Percentiles rank a stretch among this genome's conserved stretches.
Evolutionary conservation across 225 moss, liverwort and hornwort species (phyloP).

Genomic region (Bryoerythrophyllum caledonicum): DNA sequence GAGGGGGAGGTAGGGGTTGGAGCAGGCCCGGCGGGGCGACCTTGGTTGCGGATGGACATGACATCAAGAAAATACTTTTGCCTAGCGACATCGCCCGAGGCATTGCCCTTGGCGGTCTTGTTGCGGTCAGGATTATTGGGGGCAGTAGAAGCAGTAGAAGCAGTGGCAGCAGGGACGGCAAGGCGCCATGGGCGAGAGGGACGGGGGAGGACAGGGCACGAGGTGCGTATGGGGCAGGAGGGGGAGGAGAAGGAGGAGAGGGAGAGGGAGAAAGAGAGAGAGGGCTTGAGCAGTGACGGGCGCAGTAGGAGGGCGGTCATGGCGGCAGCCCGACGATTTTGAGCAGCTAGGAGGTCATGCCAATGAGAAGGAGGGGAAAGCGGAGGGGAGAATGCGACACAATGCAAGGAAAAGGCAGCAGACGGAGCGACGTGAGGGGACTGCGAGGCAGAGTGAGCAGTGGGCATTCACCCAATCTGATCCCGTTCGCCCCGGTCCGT

Average conservation of each 20-base stretch:
- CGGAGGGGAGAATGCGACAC: no score
- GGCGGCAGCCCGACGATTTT: neutral
- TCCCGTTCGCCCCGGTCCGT: no score
- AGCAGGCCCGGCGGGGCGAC: neutral
- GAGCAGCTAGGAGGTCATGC: neutral
- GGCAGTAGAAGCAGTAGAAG: neutral
- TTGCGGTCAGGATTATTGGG: neutral
- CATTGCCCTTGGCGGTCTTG: neutral
- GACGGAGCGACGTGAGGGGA: no score
- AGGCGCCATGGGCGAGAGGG: neutral
- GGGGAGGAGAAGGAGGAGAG: neutral
- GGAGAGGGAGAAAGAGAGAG: neutral
- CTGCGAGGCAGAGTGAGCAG: no score
- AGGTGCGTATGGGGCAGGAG: neutral
- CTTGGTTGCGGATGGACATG: constrained; percentile 31
- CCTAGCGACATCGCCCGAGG: constrained; percentile 1
- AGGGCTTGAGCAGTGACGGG: neutral
- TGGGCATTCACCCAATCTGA: no score
- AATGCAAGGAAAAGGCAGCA: no score
- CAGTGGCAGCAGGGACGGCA: neutral
- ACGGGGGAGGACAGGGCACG: neutral
- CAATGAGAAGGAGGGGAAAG: neutral
- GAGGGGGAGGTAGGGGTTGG: neutral
- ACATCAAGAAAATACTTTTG: constrained; percentile 33
- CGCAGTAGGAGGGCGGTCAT: constrained; percentile 8